phyloP scores from a whole-genome alignment of 805 yeast genomes.

The Zygoascus biomembranicola region DNA sequence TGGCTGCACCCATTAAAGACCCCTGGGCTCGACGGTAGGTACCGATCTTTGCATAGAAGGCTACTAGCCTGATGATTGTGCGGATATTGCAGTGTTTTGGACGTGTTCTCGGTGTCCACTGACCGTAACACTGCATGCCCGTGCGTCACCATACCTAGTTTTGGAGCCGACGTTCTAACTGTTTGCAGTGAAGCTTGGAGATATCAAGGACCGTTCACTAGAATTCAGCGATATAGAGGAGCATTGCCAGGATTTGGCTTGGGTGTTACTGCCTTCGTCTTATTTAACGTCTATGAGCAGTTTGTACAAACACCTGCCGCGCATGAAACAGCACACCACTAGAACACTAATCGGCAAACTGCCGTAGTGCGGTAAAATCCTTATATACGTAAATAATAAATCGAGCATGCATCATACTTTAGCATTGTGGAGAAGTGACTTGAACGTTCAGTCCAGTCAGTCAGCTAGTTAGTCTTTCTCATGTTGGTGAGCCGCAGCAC shows the following conservation, averaged over 20 bases:
- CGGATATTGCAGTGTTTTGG: neutral
- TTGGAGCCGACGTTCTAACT: constrained; percentile 4
- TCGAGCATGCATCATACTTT: neutral
- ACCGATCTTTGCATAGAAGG: neutral
- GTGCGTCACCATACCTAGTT: neutral
- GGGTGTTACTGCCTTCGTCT: constrained; percentile 67
- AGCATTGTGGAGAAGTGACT: neutral
- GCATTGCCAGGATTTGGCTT: constrained; percentile 76
- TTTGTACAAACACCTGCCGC: constrained; percentile 12
- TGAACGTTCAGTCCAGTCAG: too few relatives aligned
- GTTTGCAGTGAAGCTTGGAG: constrained; percentile 78
- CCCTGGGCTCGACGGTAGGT: constrained; percentile 45
- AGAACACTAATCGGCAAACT: neutral
- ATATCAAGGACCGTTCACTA: constrained; percentile 72
- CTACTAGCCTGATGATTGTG: neutral
- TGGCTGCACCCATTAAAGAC: constrained; percentile 25
- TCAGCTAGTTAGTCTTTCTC: too few relatives aligned
- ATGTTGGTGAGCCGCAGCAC: neutral
- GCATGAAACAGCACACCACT: neutral
- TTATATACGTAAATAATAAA: neutral
- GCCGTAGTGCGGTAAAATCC: neutral
- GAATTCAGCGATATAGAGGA: constrained; percentile 57
- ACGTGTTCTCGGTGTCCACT: neutral
- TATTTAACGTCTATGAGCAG: constrained; percentile 53
- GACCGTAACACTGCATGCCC: neutral